These are phyloP conservation scores for Aspergillus cejpii DNA, from an alignment of 2,329 filamentous ascomycete genomes.

Conservation along the genomic window DNA sequence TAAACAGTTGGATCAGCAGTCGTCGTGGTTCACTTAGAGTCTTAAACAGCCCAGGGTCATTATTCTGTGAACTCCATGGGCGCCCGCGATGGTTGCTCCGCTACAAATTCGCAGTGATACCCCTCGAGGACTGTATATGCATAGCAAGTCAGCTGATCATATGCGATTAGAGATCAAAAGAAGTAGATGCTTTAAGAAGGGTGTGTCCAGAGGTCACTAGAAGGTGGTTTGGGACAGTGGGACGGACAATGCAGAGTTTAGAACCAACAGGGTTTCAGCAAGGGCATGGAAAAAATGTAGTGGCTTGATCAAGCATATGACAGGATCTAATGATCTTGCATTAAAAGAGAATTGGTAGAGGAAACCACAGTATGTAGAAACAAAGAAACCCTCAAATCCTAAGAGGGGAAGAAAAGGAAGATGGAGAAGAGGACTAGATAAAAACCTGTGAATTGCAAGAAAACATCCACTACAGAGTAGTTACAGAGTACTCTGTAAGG, in stretches of 20 bases:
- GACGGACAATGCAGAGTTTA: background rate
- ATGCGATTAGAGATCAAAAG: background rate
- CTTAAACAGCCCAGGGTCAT: no score
- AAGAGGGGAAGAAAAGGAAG: no score
- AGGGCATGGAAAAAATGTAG: background rate
- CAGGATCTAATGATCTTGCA: background rate
- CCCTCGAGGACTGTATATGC: background rate
- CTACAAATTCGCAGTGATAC: background rate
- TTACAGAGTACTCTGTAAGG: no score
- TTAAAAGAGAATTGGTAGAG: no score
- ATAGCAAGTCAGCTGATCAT: background rate
- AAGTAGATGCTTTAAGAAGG: background rate
- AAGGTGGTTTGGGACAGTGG: background rate
- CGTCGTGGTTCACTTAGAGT: background rate
- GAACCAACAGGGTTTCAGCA: background rate
- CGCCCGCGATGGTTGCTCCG: background rate
- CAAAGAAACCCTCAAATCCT: no score
- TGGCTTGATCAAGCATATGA: background rate
- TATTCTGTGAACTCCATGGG: background rate
- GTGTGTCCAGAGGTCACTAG: background rate
- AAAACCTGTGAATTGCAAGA: no score
- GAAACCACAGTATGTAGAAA: no score
- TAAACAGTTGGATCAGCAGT: background rate
- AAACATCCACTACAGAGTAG: no score
- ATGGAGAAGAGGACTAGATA: no score